A percentile compares a stretch with the other conserved stretches of the same genome.
Evolutionary conservation across 1,139 yeast genomes (phyloP).

Genomic region (Blastobotrys proliferans): DNA sequence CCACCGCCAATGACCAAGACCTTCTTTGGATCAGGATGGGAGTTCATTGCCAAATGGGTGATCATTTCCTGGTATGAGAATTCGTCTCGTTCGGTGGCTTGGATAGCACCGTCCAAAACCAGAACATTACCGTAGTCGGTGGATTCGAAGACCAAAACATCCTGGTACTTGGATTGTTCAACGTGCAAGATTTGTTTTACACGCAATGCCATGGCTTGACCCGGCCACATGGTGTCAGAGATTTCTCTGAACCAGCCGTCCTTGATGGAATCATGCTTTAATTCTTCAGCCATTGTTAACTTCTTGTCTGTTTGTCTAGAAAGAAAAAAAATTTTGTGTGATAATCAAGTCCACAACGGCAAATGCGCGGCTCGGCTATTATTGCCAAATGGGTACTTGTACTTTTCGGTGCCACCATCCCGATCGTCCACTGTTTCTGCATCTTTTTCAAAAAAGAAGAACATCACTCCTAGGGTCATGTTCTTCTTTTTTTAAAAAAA

Average conservation of each 20-base stretch:
- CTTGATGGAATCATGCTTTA: slow-evolving; percentile 35
- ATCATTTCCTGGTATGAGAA: slow-evolving; percentile 86
- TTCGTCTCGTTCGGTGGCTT: slow-evolving; percentile 86
- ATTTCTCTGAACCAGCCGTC: slow-evolving; percentile 92
- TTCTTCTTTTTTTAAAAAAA: too few species aligned
- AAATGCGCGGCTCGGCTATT: too few species aligned
- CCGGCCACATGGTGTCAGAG: slow-evolving; percentile 89
- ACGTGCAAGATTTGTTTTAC: slow-evolving; percentile 74
- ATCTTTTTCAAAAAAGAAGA: too few species aligned
- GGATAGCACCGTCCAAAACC: slow-evolving; percentile 81
- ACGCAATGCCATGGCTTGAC: slow-evolving; percentile 84
- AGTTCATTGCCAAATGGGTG: slow-evolving; percentile 71
- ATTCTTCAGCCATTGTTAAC: slow-evolving; percentile 28
- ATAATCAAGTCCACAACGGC: too few species aligned
- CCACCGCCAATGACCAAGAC: slow-evolving; percentile 93
- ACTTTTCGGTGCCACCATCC: too few species aligned
- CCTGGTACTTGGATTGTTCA: slow-evolving; percentile 77
- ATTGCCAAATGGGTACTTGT: too few species aligned
- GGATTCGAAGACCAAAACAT: slow-evolving; percentile 71
- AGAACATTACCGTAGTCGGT: slow-evolving; percentile 77
- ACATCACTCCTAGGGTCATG: too few species aligned
- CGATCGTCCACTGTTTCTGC: too few species aligned
- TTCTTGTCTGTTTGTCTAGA: neutral
- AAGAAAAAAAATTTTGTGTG: neutral
- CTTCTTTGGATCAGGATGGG: slow-evolving; percentile 67